phyloP scores from a whole-genome alignment of 1,284 basidiomycete species.

The Mrakiaceae sp. region DNA sequence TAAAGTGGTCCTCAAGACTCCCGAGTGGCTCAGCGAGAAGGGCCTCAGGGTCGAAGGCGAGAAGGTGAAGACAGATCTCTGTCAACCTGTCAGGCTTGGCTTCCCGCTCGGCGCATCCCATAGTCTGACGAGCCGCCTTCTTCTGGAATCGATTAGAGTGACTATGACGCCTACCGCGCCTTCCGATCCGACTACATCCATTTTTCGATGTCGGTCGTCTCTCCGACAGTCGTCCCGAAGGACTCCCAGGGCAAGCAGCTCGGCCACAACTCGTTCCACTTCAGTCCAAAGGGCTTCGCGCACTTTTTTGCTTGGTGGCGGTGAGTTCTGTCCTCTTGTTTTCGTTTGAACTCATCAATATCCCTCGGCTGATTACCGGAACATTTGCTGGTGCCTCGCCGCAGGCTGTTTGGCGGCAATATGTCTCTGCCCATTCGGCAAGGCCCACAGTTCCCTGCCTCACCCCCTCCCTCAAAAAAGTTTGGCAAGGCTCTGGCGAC shows the following conservation, averaged over 20 bases:
- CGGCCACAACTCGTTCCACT: constrained; percentile 63
- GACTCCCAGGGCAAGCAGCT: constrained; percentile 3
- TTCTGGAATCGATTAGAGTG: constrained; percentile 3
- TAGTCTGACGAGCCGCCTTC: no score
- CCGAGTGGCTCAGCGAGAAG: constrained; percentile 34
- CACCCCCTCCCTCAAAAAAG: constrained; percentile 68
- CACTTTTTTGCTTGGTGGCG: constrained; percentile 91
- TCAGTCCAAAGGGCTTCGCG: constrained; percentile 73
- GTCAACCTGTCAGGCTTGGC: no score
- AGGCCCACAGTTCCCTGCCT: constrained; percentile 64
- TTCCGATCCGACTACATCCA: constrained; percentile 95
- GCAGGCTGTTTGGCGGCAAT: constrained; percentile 60
- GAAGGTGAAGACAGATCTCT: no score
- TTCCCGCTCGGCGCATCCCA: no score
- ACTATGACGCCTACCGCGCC: constrained; percentile 67
- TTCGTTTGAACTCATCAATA: neutral
- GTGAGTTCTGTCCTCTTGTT: constrained; percentile 15
- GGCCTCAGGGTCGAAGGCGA: constrained; percentile 20
- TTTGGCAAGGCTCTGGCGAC: constrained; percentile 82
- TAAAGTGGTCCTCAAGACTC: constrained; percentile 54
- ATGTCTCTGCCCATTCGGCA: constrained; percentile 78
- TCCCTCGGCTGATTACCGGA: neutral
- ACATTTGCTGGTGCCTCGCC: neutral
- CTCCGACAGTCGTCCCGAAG: constrained; percentile 35
- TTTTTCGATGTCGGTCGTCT: constrained; percentile 75